phyloP scores from a whole-genome alignment of 1,139 yeast species.

The Pneumocystis jirovecii region DNA sequence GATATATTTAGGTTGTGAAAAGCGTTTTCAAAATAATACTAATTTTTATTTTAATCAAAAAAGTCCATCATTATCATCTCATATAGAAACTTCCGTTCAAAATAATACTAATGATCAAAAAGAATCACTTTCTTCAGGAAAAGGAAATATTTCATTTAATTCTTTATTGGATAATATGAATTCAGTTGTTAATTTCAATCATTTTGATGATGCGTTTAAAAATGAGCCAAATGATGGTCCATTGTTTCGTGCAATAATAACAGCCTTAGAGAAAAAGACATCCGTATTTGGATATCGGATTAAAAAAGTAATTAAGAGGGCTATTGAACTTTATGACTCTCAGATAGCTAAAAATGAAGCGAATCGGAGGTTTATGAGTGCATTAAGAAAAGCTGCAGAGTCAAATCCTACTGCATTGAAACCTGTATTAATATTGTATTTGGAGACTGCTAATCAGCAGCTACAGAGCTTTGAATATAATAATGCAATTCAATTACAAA shows the following conservation, averaged over 20 bases:
- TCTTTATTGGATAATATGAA: background rate
- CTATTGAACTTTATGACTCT: slow-evolving; percentile 25
- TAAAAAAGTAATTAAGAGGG: slow-evolving; percentile 28
- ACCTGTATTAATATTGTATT: slow-evolving; percentile 23
- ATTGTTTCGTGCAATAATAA: slow-evolving; percentile 44
- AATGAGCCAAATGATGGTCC: slow-evolving; percentile 56
- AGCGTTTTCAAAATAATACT: background rate
- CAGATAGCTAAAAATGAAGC: slow-evolving; percentile 26
- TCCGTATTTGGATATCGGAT: slow-evolving; percentile 35
- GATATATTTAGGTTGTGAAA: background rate
- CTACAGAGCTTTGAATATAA: slow-evolving; percentile 13
- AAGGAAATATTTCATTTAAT: background rate
- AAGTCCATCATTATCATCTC: background rate
- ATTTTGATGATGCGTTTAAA: slow-evolving; percentile 15
- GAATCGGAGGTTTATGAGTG: slow-evolving; percentile 22
- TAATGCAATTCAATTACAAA: slow-evolving; percentile 19
- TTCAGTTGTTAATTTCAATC: background rate
- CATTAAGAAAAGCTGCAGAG: slow-evolving; percentile 22
- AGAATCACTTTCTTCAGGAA: background rate
- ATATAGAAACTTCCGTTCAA: background rate
- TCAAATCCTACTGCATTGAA: slow-evolving; percentile 24
- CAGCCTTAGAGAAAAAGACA: slow-evolving; percentile 39
- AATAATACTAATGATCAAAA: background rate
- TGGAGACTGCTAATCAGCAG: slow-evolving; percentile 16
- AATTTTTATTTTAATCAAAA: background rate